Evolutionary conservation across 139 green algal species (phyloP).

Genomic region (Coelastrella sp.): DNA sequence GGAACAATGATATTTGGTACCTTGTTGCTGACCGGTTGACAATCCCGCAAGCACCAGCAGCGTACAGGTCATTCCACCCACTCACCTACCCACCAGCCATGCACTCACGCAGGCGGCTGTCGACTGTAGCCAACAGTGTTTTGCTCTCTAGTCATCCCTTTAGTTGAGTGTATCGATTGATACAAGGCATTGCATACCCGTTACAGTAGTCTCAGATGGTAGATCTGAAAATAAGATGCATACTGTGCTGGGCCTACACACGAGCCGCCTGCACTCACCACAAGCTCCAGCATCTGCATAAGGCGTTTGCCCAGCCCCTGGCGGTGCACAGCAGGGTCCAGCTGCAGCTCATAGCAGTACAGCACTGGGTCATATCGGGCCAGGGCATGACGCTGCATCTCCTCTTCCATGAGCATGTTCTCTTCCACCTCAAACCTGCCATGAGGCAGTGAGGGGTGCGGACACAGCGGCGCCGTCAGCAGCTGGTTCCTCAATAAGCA

Average conservation of each 20-base stretch:
- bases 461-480: background rate
- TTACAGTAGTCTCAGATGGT: background rate
- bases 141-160: too few relatives aligned
- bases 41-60: too few relatives aligned
- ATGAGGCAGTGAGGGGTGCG: background rate
- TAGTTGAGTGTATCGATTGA: background rate
- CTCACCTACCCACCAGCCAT: too few relatives aligned
- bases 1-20: too few relatives aligned
- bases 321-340: conserved; percentile 21
- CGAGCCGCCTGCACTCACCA: conserved; percentile 19
- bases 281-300: conserved; percentile 52
- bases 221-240: background rate
- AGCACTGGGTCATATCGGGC: conserved; percentile 12
- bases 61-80: too few relatives aligned
- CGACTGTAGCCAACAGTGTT: background rate
- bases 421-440: conserved; percentile 52
- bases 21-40: too few relatives aligned
- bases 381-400: conserved; percentile 21
- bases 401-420: conserved; percentile 4
- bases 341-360: conserved; percentile 56
- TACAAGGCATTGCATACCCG: background rate
- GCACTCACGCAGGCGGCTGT: too few relatives aligned
- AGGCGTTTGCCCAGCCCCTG: conserved; percentile 46
- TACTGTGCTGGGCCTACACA: too few relatives aligned
- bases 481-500: background rate